phyloP scores from a whole-genome alignment of 2,329 filamentous ascomycete genomes.

The Nectriaceae sp. region DNA sequence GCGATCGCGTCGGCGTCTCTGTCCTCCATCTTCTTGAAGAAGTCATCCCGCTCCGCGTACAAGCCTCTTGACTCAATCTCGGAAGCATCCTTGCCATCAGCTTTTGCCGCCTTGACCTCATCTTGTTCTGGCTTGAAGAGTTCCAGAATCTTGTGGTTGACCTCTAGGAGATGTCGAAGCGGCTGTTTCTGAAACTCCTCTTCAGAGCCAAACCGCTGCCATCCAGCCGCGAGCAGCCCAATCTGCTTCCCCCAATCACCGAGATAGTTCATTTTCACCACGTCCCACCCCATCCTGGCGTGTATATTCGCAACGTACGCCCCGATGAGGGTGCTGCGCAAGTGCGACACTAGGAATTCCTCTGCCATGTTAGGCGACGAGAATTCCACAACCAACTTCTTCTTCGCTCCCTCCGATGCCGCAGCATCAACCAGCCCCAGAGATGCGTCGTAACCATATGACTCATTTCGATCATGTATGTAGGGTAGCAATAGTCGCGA shows the following conservation, averaged over 20 bases:
- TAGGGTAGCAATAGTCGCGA: slow-evolving; percentile 21
- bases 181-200: slow-evolving; percentile 64
- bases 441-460: slow-evolving; percentile 23
- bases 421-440: slow-evolving; percentile 16
- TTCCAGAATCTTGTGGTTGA: slow-evolving; percentile 67
- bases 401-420: slow-evolving; percentile 8
- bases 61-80: slow-evolving; percentile 41
- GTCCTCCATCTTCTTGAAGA: slow-evolving; percentile 61
- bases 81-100: slow-evolving; percentile 38
- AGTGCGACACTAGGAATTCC: slow-evolving; percentile 69
- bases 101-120: slow-evolving; percentile 49
- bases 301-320: slow-evolving; percentile 68
- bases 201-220: slow-evolving; percentile 65
- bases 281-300: slow-evolving; percentile 66
- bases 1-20: slow-evolving; percentile 54
- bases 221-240: slow-evolving; percentile 65
- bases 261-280: slow-evolving; percentile 69
- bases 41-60: slow-evolving; percentile 52
- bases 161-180: slow-evolving; percentile 67
- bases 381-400: slow-evolving; percentile 66
- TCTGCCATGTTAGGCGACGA: slow-evolving; percentile 75
- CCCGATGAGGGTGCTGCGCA: slow-evolving; percentile 71
- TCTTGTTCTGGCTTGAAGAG: slow-evolving; percentile 65
- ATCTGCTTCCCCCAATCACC: slow-evolving; percentile 76
- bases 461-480: slow-evolving; percentile 18